Conservation (phyloP, 148 eudicot genomes). For the Silene uniflora region DNA sequence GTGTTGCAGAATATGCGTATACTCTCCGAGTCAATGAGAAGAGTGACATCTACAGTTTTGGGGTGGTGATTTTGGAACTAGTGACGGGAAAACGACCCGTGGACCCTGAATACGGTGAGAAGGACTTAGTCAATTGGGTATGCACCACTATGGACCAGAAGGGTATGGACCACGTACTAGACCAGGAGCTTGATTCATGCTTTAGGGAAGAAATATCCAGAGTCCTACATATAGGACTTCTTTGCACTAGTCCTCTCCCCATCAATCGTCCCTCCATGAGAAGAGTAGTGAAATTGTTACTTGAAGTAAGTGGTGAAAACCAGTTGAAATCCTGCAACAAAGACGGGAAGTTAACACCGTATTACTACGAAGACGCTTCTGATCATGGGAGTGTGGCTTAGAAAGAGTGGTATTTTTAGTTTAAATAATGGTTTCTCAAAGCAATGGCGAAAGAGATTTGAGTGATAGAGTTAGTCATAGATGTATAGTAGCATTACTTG, state of each 20-base stretch:
- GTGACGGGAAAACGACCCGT: conserved; percentile 73
- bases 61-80: conserved; percentile 75
- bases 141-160: conserved; percentile 79
- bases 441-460: too few relatives aligned
- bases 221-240: conserved; percentile 71
- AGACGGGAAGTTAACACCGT: conserved; percentile 81
- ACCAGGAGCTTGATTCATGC: conserved; percentile 65
- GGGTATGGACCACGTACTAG: conserved; percentile 70
- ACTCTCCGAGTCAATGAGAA: conserved; percentile 91
- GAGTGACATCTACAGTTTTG: conserved; percentile 91
- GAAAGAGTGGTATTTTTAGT: conserved; percentile 2
- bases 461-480: neutral
- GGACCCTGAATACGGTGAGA: conserved; percentile 87
- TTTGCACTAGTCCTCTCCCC: conserved; percentile 82
- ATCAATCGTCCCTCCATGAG: conserved; percentile 91
- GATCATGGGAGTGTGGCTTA: conserved; percentile 78
- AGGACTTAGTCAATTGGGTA: conserved; percentile 91
- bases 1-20: conserved; percentile 79
- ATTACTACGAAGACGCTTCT: conserved; percentile 76
- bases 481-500: neutral
- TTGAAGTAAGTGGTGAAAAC: conserved; percentile 52
- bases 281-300: conserved; percentile 79
- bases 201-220: conserved; percentile 77
- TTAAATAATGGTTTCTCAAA: too few relatives aligned
- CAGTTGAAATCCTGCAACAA: conserved; percentile 29